Percentiles rank a stretch among this genome's conserved stretches.
phyloP scores from a whole-genome alignment of 2,329 filamentous ascomycete species.

The Sporothrix pseudoabietina region DNA sequence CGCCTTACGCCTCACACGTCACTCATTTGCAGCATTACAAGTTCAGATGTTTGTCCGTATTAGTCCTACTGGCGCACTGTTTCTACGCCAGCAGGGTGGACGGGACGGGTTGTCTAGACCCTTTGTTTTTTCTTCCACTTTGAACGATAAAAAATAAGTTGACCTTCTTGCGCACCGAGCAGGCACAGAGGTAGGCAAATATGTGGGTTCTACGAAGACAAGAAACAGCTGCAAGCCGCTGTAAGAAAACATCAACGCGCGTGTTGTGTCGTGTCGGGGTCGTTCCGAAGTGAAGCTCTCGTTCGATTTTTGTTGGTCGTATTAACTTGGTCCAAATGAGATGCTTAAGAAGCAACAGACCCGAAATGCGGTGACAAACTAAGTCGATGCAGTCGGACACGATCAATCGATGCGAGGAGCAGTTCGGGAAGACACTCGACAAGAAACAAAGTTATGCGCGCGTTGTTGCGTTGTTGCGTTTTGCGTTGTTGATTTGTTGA shows the following conservation, averaged over 20 bases:
- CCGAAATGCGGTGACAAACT: not conserved
- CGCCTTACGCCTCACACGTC: not conserved
- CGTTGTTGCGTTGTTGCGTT: not conserved
- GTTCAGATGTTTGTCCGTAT: conserved; percentile 59
- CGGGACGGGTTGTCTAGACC: conserved; percentile 69
- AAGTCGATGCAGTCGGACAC: not conserved
- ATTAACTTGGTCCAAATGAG: not conserved
- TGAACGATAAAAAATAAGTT: conserved; percentile 61
- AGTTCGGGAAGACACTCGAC: not conserved
- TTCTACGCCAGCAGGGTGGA: conserved; percentile 65
- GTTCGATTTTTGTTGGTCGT: not conserved
- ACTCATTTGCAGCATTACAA: not conserved
- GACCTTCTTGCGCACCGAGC: conserved; percentile 60
- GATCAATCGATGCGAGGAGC: not conserved
- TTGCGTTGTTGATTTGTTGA: not conserved
- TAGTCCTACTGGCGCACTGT: conserved; percentile 63
- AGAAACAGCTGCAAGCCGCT: not conserved
- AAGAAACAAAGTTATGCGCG: not conserved
- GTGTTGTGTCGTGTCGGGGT: not conserved
- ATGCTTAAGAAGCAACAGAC: not conserved
- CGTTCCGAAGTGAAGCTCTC: not conserved
- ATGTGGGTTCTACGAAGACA: conserved; percentile 34
- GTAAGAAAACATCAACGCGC: not conserved
- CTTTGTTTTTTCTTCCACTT: conserved; percentile 62
- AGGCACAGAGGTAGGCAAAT: conserved; percentile 65